Percentiles rank a stretch among this genome's conserved stretches.
Evolutionary conservation across 768 basidiomycete species (phyloP).

Genomic region (Lentinula detonsa): DNA sequence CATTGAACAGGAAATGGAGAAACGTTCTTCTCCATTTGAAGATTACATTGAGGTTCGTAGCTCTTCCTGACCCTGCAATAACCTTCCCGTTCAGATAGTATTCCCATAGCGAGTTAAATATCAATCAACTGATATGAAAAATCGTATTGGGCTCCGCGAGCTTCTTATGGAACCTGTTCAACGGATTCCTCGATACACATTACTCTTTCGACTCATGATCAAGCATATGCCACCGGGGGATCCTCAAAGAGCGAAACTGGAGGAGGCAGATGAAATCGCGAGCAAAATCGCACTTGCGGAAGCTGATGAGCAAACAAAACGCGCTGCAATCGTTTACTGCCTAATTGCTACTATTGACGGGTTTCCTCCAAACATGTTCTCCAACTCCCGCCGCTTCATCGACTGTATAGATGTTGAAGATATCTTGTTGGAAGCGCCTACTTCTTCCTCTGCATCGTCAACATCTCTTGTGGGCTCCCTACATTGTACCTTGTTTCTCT

Average conservation of each 20-base stretch:
- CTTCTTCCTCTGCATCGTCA: constrained; percentile 38
- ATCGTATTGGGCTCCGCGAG: constrained; percentile 84
- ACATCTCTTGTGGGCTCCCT: constrained; percentile 42
- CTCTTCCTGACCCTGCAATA: background rate
- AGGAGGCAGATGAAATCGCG: constrained; percentile 83
- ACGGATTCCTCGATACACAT: constrained; percentile 89
- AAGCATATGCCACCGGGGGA: constrained; percentile 81
- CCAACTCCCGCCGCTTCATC: constrained; percentile 79
- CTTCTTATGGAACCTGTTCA: constrained; percentile 96
- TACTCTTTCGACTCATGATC: constrained; percentile 89
- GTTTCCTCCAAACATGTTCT: constrained; percentile 89
- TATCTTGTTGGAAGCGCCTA: constrained; percentile 43
- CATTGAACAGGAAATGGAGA: constrained; percentile 78
- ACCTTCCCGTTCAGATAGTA: constrained; percentile 9
- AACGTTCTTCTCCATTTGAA: constrained; percentile 74
- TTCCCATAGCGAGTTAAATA: constrained; percentile 76
- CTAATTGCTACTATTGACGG: constrained; percentile 81
- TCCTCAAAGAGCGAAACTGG: constrained; percentile 68
- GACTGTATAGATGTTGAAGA: constrained; percentile 96
- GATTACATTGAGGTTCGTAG: constrained; percentile 80
- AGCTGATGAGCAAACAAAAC: constrained; percentile 85
- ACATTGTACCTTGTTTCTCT: constrained; percentile 87
- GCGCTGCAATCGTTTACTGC: constrained; percentile 84
- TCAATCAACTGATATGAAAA: constrained; percentile 62
- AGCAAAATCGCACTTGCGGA: constrained; percentile 89